These are phyloP conservation scores for Cydonia oblonga DNA, from an alignment of 331 rosid species.

Conservation along the genomic window DNA sequence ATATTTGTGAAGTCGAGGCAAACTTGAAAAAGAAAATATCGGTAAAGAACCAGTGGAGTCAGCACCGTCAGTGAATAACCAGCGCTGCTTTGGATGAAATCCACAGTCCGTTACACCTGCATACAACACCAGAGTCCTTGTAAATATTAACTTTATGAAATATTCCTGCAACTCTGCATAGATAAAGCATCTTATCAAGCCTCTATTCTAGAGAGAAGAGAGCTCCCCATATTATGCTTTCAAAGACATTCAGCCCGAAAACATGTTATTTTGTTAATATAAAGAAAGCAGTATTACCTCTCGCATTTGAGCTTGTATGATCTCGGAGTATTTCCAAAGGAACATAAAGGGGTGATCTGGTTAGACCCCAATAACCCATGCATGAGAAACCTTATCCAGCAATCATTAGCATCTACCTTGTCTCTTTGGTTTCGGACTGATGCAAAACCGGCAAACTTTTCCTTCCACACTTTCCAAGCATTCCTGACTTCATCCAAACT, in stretches of 20 bases:
- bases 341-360: constrained; percentile 63
- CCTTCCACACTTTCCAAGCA: constrained; percentile 73
- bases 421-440: constrained; percentile 7
- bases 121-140: constrained; percentile 4
- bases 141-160: not conserved
- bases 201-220: not conserved
- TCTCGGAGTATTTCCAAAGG: constrained; percentile 81
- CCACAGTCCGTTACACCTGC: constrained; percentile 82
- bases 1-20: not conserved
- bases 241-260: not conserved
- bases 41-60: constrained; percentile 30
- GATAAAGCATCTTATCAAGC: not conserved
- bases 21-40: not conserved
- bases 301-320: constrained; percentile 54
- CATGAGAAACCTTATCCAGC: not conserved
- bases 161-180: too few relatives aligned
- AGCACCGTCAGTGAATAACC: constrained; percentile 83
- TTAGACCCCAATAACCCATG: constrained; percentile 9
- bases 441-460: constrained; percentile 18
- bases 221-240: not conserved
- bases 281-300: constrained; percentile 44
- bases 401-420: not conserved
- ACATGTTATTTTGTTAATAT: not conserved
- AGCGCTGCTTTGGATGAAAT: constrained; percentile 76
- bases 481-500: constrained; percentile 57